A percentile compares a stretch with the other conserved stretches of the same genome.
These are phyloP conservation scores for Aphanoascus verrucosus DNA, from an alignment of 2,329 filamentous ascomycete species.

Conservation along the genomic window DNA sequence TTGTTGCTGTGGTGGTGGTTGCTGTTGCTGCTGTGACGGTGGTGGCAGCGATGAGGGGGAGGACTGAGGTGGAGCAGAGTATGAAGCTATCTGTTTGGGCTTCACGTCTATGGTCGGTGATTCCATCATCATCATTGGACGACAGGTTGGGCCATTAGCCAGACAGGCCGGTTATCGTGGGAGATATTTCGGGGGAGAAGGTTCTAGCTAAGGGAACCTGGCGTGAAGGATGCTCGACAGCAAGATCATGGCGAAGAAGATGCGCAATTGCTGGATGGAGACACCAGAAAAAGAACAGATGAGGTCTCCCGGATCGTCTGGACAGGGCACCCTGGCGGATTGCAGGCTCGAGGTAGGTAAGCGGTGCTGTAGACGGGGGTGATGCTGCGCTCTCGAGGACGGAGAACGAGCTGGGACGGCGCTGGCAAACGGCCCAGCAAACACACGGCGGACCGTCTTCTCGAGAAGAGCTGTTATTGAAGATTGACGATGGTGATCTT, in stretches of 20 bases:
- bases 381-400: no score
- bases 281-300: neutral
- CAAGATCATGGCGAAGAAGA: constrained; percentile 1
- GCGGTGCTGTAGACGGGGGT: no score
- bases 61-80: constrained; percentile 7
- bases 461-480: neutral
- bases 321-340: neutral
- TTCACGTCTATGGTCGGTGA: constrained; percentile 11
- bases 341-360: neutral
- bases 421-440: no score
- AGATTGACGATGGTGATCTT: neutral
- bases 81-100: constrained; percentile 7
- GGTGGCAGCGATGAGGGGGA: neutral
- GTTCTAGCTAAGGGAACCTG: constrained; percentile 6
- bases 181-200: neutral
- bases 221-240: neutral
- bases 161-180: neutral
- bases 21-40: neutral
- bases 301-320: neutral
- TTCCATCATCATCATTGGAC: constrained; percentile 12
- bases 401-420: no score
- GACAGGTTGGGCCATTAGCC: constrained; percentile 3
- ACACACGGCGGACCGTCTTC: no score
- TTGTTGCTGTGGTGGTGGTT: neutral
- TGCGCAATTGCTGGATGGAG: neutral